Evolutionary conservation across 225 moss, liverwort and hornwort genomes (phyloP), one percentile per base, ranked within the genome.

Genomic region (Polytrichum commune): DNA sequence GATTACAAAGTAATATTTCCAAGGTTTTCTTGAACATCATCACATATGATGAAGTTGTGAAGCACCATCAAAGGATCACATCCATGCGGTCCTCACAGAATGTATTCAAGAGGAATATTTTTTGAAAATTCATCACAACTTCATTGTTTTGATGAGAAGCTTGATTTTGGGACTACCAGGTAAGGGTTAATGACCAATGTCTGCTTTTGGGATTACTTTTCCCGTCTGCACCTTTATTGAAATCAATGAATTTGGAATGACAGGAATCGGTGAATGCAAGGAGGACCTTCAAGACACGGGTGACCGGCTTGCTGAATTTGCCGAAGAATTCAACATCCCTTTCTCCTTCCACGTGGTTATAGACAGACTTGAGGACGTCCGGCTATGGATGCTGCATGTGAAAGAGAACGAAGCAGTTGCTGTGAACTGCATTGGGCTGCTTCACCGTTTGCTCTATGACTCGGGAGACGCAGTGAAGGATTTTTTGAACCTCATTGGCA

Each of bases 351-450:
- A 98, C 46, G 85, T 87, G 54, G 97, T 98, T 27, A 90, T 95
- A 66, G 97, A 98, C 67, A 92, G 92, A 35, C 85, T 98, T 46
- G 97, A 98, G 71, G 97, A 98, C 71, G 92, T 98, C 46, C 81
- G 94, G 26, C 72, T 98, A 55, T 98, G 97, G 97, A 98, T 98
- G 97, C 84, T 98, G 55, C 97, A 94, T 65, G 97, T 98, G 73
- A 98, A 98, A 67, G 92, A 98, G 76, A 90, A 90, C 58, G 96
- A 97, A 85, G 84, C 82, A 6, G 96, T 97, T 67, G 96, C 94
- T 9, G 91, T 97, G 38, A 97, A 97, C 53, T 97, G 96, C 68
- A 72, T 97, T 24, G 76, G 85, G 35, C 96, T 91, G 78, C 94
- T 97, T 10, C 96, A 97, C 46, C 84, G 96, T 66, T 77, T 91